Base-by-base conservation (phyloP, 495 filamentous ascomycete species). In the Tuber brumale region DNA sequence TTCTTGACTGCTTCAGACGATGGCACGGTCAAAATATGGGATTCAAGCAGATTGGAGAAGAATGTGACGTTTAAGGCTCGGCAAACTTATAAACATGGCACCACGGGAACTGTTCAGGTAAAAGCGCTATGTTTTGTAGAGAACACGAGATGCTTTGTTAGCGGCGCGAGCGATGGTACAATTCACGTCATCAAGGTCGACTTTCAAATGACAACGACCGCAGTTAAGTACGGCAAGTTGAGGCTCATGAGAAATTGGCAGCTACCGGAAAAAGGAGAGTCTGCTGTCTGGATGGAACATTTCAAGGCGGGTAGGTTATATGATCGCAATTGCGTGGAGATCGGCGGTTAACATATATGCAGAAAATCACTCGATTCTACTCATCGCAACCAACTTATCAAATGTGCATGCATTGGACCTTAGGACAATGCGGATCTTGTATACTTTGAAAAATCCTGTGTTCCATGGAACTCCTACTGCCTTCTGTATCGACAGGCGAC, bases 1-100 rank as follows among this genome's bases (percentile, higher is more conserved):
- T 99, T 99, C 84, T 88, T 95, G 42, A 98, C 95, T 0, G 95
- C 88, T 8, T 94, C 94, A 19, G 94, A 98, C 84, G 96, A 99
- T 85, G 92, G 94, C 16, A 91, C 88, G 23, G 93, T 97, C 61
- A 96, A 93, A 80, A 88, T 99, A 14, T 99, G 96, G 96, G 96
- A 99, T 84, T 91, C 93, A 18, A 89, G 89, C 37, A 88, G 96
- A 46, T 86, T 99, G 7, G 96, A 99, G 83, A 90, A 92, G 57
- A 98, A 97, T 82, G 86, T 97, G 66, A 90, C 91, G 0, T 92
- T 97, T 81, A 89, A 93, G 66, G 92, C 94, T 19, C 88, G 96
- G n/a, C 93, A 95, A 80, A 97, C 92, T 0, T 90, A 96, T 84
- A 90, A 86, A 74, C 93, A 97, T 83, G 87, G 88, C 1, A 73